Percentiles rank a stretch among this genome's conserved stretches.
phyloP scores from a whole-genome alignment of 805 yeast genomes.

The Wickerhamiella kurtzmanii region DNA sequence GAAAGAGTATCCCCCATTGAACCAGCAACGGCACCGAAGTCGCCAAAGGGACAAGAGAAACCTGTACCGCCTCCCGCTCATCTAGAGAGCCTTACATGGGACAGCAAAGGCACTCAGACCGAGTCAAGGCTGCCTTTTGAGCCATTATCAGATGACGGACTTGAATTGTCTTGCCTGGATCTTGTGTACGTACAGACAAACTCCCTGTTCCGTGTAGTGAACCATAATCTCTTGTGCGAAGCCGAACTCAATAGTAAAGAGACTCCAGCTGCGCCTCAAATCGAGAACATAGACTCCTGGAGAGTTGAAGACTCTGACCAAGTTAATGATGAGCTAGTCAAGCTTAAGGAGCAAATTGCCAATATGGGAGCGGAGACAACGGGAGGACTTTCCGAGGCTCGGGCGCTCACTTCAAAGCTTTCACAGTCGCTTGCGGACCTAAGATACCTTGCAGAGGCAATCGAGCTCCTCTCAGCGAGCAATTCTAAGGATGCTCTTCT shows the following conservation, averaged over 20 bases:
- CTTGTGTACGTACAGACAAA: conserved; percentile 12
- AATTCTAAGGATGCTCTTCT: not conserved
- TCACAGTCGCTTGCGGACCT: not conserved
- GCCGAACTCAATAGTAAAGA: not conserved
- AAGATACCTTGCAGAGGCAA: not conserved
- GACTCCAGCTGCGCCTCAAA: not conserved
- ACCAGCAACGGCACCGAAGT: not conserved
- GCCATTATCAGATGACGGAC: not conserved
- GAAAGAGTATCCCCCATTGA: too few species aligned
- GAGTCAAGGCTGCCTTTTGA: not conserved
- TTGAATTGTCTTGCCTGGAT: conserved; percentile 5
- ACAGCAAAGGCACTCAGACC: not conserved
- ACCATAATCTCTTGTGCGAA: conserved; percentile 12
- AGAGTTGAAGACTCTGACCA: not conserved
- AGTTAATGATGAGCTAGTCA: not conserved
- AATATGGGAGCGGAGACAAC: not conserved
- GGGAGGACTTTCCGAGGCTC: not conserved
- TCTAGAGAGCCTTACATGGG: not conserved
- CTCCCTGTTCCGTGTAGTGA: conserved; percentile 14
- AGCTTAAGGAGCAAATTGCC: not conserved
- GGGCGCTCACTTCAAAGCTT: not conserved
- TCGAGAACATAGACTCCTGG: conserved; percentile 5
- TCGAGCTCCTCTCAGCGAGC: not conserved
- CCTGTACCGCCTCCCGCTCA: not conserved
- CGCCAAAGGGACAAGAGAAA: too few species aligned